Conservation (phyloP, 2,329 filamentous ascomycete genomes). For the Fusarium sp. region DNA sequence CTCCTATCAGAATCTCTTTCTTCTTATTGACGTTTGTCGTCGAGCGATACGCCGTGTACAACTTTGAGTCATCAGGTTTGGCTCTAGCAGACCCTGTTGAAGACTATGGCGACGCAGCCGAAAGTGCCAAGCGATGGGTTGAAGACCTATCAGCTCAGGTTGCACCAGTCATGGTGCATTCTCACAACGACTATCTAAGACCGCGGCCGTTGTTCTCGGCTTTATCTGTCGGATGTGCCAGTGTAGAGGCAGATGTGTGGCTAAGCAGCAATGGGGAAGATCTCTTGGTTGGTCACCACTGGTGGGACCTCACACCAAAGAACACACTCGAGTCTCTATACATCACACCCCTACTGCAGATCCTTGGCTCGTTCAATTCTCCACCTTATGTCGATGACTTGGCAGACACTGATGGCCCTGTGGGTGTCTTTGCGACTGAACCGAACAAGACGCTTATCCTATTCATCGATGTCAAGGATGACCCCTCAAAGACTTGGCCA, state of each 20-base stretch:
- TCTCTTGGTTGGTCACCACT: conserved; percentile 72
- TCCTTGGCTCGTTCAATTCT: conserved; percentile 59
- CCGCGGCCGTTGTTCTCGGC: conserved; percentile 72
- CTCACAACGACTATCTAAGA: conserved; percentile 77
- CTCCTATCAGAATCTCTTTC: conserved; percentile 13
- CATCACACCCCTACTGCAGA: conserved; percentile 69
- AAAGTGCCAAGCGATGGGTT: conserved; percentile 33
- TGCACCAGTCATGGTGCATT: conserved; percentile 56
- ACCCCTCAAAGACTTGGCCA: conserved; percentile 41
- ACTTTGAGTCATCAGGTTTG: conserved; percentile 26
- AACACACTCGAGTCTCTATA: conserved; percentile 71
- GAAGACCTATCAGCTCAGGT: conserved; percentile 29
- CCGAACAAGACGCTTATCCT: conserved; percentile 66
- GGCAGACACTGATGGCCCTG: background rate
- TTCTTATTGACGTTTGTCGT: conserved; percentile 21
- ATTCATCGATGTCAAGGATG: conserved; percentile 74
- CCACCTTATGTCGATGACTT: fast-evolving
- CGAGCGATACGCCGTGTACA: conserved; percentile 28
- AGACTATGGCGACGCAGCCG: conserved; percentile 7
- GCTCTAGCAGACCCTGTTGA: conserved; percentile 26
- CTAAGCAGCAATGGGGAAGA: conserved; percentile 56
- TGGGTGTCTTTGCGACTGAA: conserved; percentile 67
- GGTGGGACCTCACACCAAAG: conserved; percentile 57
- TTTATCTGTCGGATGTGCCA: conserved; percentile 66
- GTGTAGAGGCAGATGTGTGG: conserved; percentile 77